phyloP scores from a whole-genome alignment of 345 rosid genomes.

The Camelina sativa region DNA sequence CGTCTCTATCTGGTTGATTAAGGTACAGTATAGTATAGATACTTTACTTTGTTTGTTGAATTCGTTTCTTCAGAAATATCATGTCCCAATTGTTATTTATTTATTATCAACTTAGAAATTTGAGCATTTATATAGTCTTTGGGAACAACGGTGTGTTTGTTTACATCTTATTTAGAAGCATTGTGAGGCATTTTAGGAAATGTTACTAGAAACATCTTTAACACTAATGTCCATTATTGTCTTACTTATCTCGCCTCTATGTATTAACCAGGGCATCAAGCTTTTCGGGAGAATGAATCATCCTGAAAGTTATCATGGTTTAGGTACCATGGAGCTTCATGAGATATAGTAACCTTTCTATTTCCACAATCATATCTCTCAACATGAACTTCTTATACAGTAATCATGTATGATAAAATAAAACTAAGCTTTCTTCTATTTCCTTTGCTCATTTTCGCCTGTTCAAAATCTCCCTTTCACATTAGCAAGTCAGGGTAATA shows the following conservation, averaged over 20 bases:
- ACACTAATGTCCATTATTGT: background rate
- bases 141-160: background rate
- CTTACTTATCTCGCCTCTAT: background rate
- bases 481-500: slow-evolving; percentile 32
- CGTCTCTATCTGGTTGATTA: slow-evolving; percentile 48
- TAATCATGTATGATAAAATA: slow-evolving; percentile 25
- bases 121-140: background rate
- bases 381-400: slow-evolving; percentile 33
- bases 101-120: background rate
- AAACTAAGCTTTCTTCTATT: slow-evolving; percentile 28
- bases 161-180: background rate
- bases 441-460: slow-evolving; percentile 27
- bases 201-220: background rate
- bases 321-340: slow-evolving; percentile 43
- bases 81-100: background rate
- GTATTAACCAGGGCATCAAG: slow-evolving; percentile 29
- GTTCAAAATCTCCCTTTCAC: slow-evolving; percentile 27
- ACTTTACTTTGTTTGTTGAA: background rate
- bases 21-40: slow-evolving; percentile 46
- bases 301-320: slow-evolving; percentile 41
- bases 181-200: background rate
- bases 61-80: background rate
- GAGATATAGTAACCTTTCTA: slow-evolving; percentile 25
- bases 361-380: background rate
- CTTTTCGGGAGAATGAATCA: slow-evolving; percentile 12